These are phyloP conservation scores for Aaosphaeria pasadenensis DNA, from an alignment of 2,329 filamentous ascomycete genomes.

Conservation along the genomic window DNA sequence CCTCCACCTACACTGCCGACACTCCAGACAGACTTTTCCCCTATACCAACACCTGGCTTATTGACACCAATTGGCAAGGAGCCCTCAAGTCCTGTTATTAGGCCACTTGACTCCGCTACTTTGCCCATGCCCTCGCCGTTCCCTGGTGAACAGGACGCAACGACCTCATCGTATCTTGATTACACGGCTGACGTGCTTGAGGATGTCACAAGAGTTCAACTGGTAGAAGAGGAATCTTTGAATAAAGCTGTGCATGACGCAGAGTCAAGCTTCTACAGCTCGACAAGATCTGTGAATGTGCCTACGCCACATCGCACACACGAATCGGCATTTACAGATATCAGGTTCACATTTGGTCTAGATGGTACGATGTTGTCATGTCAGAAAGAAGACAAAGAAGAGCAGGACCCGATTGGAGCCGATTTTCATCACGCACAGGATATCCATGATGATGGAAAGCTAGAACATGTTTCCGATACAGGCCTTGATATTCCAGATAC, in stretches of 20 bases:
- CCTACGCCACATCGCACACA: conserved; percentile 24
- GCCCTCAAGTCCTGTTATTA: conserved; percentile 32
- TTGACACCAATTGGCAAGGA: conserved; percentile 31
- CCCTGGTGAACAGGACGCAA: conserved; percentile 24
- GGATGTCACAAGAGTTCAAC: neutral
- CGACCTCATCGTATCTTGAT: conserved; percentile 27
- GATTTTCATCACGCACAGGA: no score
- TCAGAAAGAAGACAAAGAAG: neutral
- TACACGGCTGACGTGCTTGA: neutral
- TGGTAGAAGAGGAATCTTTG: conserved; percentile 7
- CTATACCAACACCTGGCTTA: conserved; percentile 10
- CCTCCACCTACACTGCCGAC: conserved; percentile 28
- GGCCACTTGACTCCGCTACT: conserved; percentile 32
- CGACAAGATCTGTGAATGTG: conserved; percentile 22
- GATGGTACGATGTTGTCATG: conserved; percentile 27
- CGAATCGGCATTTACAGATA: conserved; percentile 33
- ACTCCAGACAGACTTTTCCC: conserved; percentile 17
- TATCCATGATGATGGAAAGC: no score
- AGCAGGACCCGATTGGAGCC: neutral
- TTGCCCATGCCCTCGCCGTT: conserved; percentile 39
- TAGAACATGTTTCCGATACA: no score
- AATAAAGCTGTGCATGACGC: conserved; percentile 22
- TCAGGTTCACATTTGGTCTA: conserved; percentile 35
- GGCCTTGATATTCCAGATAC: no score
- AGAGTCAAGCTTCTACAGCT: conserved; percentile 34